Evolutionary conservation across 2,329 filamentous ascomycete genomes (phyloP).

Genomic region (Chaetomiaceae sp.): DNA sequence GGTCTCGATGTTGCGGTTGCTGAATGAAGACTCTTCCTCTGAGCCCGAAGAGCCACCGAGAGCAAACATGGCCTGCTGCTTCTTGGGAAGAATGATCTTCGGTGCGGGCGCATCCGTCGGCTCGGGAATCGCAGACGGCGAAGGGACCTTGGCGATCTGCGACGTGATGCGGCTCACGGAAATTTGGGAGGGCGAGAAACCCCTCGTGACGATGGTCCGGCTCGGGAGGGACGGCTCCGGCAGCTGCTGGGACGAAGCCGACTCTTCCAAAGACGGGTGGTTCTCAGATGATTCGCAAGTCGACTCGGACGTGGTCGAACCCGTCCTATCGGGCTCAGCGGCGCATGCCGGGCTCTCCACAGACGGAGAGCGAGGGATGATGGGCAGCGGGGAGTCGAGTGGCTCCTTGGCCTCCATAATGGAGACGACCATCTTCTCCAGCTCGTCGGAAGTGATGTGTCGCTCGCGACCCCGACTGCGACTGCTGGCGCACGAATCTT

Average conservation of each 20-base stretch:
- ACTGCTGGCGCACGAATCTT: slow-evolving; percentile 64
- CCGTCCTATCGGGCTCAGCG: slow-evolving; percentile 35
- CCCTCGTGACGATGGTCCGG: slow-evolving; percentile 65
- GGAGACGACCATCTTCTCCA: slow-evolving; percentile 89
- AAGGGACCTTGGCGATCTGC: slow-evolving; percentile 44
- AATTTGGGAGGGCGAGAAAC: slow-evolving; percentile 73
- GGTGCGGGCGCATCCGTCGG: slow-evolving; percentile 49
- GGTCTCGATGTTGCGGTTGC: slow-evolving; percentile 44
- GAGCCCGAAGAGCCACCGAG: slow-evolving; percentile 71
- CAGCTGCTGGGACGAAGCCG: slow-evolving; percentile 29
- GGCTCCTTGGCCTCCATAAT: slow-evolving; percentile 84
- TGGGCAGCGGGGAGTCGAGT: slow-evolving; percentile 49
- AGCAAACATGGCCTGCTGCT: slow-evolving; percentile 55
- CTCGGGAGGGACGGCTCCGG: slow-evolving; percentile 49
- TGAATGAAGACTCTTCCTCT: slow-evolving; percentile 72
- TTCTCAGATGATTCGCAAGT: slow-evolving; percentile 58
- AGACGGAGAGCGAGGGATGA: slow-evolving; percentile 37
- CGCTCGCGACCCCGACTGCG: slow-evolving; percentile 70
- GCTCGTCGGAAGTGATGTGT: slow-evolving; percentile 85
- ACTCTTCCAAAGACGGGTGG: slow-evolving; percentile 41
- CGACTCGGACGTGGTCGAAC: slow-evolving; percentile 41
- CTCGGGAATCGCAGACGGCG: slow-evolving; percentile 57
- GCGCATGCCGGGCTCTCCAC: slow-evolving; percentile 31
- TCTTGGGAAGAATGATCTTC: slow-evolving; percentile 64
- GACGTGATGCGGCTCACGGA: slow-evolving; percentile 40